Base-by-base conservation (phyloP, 1,139 yeast species). In the Candida sanyaensis region DNA sequence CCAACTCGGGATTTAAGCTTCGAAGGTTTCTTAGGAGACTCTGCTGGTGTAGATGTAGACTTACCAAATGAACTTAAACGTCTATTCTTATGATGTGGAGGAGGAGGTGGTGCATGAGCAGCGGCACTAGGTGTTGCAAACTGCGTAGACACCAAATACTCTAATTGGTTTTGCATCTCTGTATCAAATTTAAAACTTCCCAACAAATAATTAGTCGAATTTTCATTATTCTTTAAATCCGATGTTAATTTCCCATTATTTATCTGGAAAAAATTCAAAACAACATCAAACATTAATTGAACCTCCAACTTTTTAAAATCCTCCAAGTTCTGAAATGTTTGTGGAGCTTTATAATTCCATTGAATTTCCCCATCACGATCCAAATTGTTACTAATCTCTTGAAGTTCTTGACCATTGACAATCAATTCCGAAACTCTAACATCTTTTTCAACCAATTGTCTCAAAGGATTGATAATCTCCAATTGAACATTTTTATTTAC, bases 311-410 rank as follows among this genome's bases (percentile, higher is more conserved):
- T 78, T 63, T 92, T 97, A 56, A 85, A 84, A 52, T 75, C 75
- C 65, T 90, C 96, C 64, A 91, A 84, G 57, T 82, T 82, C 57
- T 86, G 88, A 61, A 89, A 86, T 36, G 86, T 80, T 53, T 77
- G 83, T 1, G 96, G 95, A 0, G 96, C 93, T 62, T 85, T 84
- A 49, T 80, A 73, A 54, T 83, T 86, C 96, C 97, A 91, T 55
- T 69, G 69, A 47, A 72, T 68, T 50, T 75, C 79, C 31, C 76
- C 71, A 53, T 68, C 62, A 28, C 63, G 55, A 42, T 54, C 48
- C 50, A 71, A 50, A 40, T 59, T 57, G 27, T 50, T 48, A 38
- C 69, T 64, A 46, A 74, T 62, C 50, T 74, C 79, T 41, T 61
- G 61, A 49, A 75, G 64, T 56, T 75, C 80, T 50, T 68, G 74